Percentiles rank a stretch among this genome's conserved stretches.
phyloP scores from a whole-genome alignment of 305 asterid species.

The Andrographis paniculata region DNA sequence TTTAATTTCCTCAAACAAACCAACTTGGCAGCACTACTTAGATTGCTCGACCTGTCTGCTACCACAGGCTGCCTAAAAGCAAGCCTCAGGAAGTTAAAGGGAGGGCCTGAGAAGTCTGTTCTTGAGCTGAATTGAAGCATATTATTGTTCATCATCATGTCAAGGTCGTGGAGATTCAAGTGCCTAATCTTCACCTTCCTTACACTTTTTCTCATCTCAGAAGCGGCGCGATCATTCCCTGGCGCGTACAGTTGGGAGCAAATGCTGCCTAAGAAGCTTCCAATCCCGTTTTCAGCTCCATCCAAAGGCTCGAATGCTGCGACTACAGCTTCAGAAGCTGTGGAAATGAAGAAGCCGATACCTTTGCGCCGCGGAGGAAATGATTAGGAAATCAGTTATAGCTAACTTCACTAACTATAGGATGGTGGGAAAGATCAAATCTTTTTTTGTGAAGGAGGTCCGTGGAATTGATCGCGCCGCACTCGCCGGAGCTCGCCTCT shows the following conservation, averaged over 20 bases:
- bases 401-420: constrained; percentile 22
- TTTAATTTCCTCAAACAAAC: constrained; percentile 53
- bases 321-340: constrained; percentile 21
- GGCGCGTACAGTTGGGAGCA: constrained; percentile 55
- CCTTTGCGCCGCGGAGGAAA: constrained; percentile 47
- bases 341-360: constrained; percentile 27
- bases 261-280: constrained; percentile 88
- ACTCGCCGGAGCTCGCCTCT: no score
- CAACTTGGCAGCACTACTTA: constrained; percentile 63
- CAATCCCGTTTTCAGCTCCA: constrained; percentile 74
- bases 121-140: constrained; percentile 11
- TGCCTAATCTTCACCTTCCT: constrained; percentile 37
- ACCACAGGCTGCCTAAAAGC: constrained; percentile 26
- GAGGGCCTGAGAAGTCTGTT: constrained; percentile 11
- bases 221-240: constrained; percentile 64
- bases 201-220: constrained; percentile 44
- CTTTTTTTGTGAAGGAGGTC: no score
- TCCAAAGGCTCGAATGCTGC: constrained; percentile 69
- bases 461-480: no score
- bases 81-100: constrained; percentile 21
- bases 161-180: constrained; percentile 35
- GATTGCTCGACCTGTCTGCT: constrained; percentile 56
- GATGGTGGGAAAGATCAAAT: no score
- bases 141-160: constrained; percentile 32
- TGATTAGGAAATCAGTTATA: constrained; percentile 27